Conservation (phyloP, 78 protist genomes). For the Dictyostelium intermedium region DNA sequence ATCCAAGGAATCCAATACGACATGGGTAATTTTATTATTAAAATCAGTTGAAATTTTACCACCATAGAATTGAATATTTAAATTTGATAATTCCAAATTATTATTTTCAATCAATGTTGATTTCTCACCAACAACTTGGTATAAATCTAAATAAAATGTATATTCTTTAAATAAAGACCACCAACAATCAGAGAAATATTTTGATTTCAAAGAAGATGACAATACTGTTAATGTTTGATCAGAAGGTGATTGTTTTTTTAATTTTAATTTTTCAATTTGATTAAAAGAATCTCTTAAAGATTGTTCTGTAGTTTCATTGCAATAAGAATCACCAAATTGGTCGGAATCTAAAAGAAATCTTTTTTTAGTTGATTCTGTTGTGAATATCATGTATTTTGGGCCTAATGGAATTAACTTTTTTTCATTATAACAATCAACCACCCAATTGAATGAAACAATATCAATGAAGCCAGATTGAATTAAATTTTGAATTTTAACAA, state of each 20-base stretch:
- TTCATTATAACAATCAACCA: constrained; percentile 41
- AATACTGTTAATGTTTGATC: neutral
- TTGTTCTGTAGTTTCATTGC: constrained; percentile 13
- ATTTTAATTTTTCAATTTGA: constrained; percentile 41
- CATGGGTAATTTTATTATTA: neutral
- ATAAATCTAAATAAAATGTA: constrained; percentile 63
- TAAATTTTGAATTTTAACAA: constrained; percentile 72
- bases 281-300: constrained; percentile 38
- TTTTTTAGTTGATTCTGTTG: constrained; percentile 46
- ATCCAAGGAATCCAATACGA: constrained; percentile 12
- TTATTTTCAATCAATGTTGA: constrained; percentile 44
- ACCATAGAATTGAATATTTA: constrained; percentile 38
- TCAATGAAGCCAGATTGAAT: constrained; percentile 40
- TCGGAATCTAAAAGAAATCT: constrained; percentile 45
- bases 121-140: constrained; percentile 53
- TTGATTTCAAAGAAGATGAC: neutral
- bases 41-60: neutral
- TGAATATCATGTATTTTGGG: constrained; percentile 79
- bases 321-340: constrained; percentile 77
- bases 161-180: constrained; percentile 51
- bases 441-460: constrained; percentile 60
- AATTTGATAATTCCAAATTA: neutral
- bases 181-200: constrained; percentile 58
- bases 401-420: constrained; percentile 55
- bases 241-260: neutral